Conservation (phyloP, 148 eudicot species). For the Linanthus parryae region DNA sequence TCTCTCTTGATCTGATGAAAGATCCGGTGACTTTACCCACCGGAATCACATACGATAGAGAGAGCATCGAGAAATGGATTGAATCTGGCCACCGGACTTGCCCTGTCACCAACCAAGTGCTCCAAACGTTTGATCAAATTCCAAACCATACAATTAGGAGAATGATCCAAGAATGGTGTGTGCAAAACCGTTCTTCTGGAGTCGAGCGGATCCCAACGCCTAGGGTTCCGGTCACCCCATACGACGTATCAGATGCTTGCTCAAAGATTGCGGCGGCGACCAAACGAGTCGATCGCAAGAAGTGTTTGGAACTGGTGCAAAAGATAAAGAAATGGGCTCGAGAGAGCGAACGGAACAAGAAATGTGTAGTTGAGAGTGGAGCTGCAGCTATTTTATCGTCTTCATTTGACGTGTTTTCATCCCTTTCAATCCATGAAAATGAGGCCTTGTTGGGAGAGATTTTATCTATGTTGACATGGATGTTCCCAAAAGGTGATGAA, state of each 20-base stretch:
- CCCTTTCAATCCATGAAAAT: slow-evolving; percentile 19
- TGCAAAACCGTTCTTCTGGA: slow-evolving; percentile 50
- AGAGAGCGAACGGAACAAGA: slow-evolving; percentile 68
- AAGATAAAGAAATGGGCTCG: slow-evolving; percentile 31
- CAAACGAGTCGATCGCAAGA: slow-evolving; percentile 8
- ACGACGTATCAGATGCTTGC: slow-evolving; percentile 37
- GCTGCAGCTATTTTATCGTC: slow-evolving; percentile 25
- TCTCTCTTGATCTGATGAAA: slow-evolving; percentile 83
- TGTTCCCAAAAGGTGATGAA: slow-evolving; percentile 32
- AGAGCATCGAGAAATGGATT: slow-evolving; percentile 78
- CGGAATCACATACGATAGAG: slow-evolving; percentile 84
- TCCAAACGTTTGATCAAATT: slow-evolving; percentile 42
- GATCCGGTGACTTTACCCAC: slow-evolving; percentile 84
- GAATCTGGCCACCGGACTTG: slow-evolving; percentile 63
- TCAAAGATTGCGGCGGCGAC: slow-evolving; percentile 19
- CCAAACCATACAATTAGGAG: slow-evolving; percentile 73
- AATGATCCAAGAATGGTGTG: slow-evolving; percentile 95
- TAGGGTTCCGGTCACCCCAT: slow-evolving; percentile 37
- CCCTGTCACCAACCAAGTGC: slow-evolving; percentile 62
- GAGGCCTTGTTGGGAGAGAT: slow-evolving; percentile 31
- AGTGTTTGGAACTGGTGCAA: slow-evolving; percentile 27
- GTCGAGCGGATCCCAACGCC: slow-evolving; percentile 91
- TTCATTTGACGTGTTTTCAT: slow-evolving; percentile 36
- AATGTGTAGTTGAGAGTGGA: slow-evolving; percentile 35
- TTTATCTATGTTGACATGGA: slow-evolving; percentile 31